A percentile compares a stretch with the other conserved stretches of the same genome.
These are phyloP conservation scores for Talaromyces sp. DNA, from an alignment of 2,329 filamentous ascomycete species.

Conservation along the genomic window DNA sequence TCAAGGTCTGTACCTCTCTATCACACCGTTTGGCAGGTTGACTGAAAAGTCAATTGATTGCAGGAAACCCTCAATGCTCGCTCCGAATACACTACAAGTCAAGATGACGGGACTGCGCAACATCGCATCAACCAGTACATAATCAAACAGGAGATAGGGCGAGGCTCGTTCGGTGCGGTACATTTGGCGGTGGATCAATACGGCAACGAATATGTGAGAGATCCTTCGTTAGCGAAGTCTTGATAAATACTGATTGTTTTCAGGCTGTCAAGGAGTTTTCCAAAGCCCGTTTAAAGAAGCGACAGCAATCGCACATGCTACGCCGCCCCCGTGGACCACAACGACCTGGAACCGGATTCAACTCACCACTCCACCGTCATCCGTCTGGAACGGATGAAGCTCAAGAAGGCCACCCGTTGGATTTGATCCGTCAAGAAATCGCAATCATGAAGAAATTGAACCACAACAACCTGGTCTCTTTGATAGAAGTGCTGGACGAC, in stretches of 20 bases:
- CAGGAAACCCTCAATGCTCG: conserved; percentile 89
- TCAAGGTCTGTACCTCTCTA: conserved; percentile 51
- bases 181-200: conserved; percentile 87
- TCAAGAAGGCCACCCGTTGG: conserved; percentile 66
- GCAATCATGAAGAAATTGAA: conserved; percentile 99
- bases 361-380: conserved; percentile 61
- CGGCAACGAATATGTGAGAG: conserved; percentile 82
- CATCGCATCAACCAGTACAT: conserved; percentile 93
- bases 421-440: conserved; percentile 90
- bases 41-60: conserved; percentile 19
- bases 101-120: conserved; percentile 73
- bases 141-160: conserved; percentile 92
- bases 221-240: too few relatives aligned
- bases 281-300: conserved; percentile 82
- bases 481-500: conserved; percentile 94
- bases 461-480: conserved; percentile 85
- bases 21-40: conserved; percentile 18
- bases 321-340: conserved; percentile 56
- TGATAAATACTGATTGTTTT: not conserved
- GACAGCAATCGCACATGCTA: conserved; percentile 84
- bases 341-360: conserved; percentile 56
- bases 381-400: conserved; percentile 50
- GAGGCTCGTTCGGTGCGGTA: conserved; percentile 91
- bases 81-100: conserved; percentile 80
- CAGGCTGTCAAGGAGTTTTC: conserved; percentile 98